Evolutionary conservation across 768 basidiomycete genomes (phyloP), one percentile per base, ranked within the genome.

Genomic region (Russula foetens): DNA sequence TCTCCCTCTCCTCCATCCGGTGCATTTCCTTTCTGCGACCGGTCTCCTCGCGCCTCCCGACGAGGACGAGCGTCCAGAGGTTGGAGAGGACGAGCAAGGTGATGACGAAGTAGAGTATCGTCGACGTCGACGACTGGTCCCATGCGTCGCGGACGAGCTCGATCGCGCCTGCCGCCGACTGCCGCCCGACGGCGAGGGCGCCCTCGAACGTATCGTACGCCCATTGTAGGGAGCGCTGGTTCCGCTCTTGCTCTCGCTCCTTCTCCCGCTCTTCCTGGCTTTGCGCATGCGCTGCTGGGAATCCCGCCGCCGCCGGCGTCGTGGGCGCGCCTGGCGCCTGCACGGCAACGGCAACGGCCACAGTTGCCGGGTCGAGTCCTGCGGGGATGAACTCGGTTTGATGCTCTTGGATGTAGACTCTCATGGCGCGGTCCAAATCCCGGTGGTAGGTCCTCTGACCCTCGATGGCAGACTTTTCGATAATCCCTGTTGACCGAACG

Each of bases 381-480:
- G 86, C 89, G 0, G 90, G 87, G 52, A 92, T 73, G 73, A 98
- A 98, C 74, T 99, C 96, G 62, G 84, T 78, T 64, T 87, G 84
- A 73, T 98, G 94, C 55, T 87, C 86, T 63, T 85, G 80, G 69
- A 98, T 97, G 76, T 98, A 98, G 51, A 73, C 74, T 41, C 92
- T 82, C 86, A 98, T 95, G 3, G 84, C 84, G 65, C 77, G 81
- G 66, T 94, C 92, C 9, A 98, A 80, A 46, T 92, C 93, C 9
- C 71, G 69, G 70, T 97, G 92, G 68, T 93, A 96, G 33, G 79
- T 75, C 71, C 86, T 94, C 69, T 98, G 96, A 5, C 96, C 96
- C 15, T 96, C 93, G 35, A 98, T 85, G 12, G 84, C 87, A 2
- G 90, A 92, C 63, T 81, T 85, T 70, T 98, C 95, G 64, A 98